Evolutionary conservation across 2,329 filamentous ascomycete species (phyloP).

Genomic region (Colletotrichum spaethianum): DNA sequence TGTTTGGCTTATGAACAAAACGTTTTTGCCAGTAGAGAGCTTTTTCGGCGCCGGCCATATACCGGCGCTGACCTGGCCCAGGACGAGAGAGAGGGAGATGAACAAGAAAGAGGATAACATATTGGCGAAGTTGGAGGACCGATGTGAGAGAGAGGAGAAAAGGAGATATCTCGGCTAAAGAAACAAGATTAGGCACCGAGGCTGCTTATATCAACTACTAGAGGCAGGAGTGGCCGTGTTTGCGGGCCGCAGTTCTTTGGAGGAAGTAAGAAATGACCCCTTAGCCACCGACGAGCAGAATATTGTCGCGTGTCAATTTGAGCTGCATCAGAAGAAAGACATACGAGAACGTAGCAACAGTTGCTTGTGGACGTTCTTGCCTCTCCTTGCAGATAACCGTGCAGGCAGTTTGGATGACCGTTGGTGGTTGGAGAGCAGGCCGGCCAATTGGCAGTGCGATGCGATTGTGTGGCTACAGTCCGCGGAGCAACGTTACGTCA

Average conservation of each 20-base stretch:
- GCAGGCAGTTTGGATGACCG: conserved; percentile 3
- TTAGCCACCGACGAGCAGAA: conserved; percentile 18
- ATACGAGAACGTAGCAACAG: conserved; percentile 13
- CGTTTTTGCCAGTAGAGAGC: conserved; percentile 65
- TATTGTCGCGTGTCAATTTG: conserved; percentile 15
- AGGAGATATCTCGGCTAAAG: background rate
- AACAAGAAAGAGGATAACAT: conserved; percentile 53
- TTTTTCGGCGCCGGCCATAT: conserved; percentile 71
- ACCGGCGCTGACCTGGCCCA: conserved; percentile 59
- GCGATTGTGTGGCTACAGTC: conserved; percentile 8
- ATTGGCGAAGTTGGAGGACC: conserved; percentile 3
- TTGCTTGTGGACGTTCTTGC: background rate
- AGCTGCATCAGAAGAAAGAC: conserved; percentile 17
- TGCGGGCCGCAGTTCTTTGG: background rate
- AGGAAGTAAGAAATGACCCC: background rate
- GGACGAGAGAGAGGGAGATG: conserved; percentile 56
- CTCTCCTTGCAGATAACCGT: conserved; percentile 1
- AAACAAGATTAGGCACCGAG: background rate
- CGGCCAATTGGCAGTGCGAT: conserved; percentile 17
- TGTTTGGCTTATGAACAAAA: conserved; percentile 67
- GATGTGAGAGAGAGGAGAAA: background rate
- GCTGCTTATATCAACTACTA: conserved; percentile 22
- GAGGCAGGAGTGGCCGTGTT: conserved; percentile 10
- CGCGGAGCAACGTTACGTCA: conserved; percentile 40
- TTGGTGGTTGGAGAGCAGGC: conserved; percentile 32